Evolutionary conservation across 2,329 filamentous ascomycete species (phyloP).

Genomic region (Exophiala spinifera): DNA sequence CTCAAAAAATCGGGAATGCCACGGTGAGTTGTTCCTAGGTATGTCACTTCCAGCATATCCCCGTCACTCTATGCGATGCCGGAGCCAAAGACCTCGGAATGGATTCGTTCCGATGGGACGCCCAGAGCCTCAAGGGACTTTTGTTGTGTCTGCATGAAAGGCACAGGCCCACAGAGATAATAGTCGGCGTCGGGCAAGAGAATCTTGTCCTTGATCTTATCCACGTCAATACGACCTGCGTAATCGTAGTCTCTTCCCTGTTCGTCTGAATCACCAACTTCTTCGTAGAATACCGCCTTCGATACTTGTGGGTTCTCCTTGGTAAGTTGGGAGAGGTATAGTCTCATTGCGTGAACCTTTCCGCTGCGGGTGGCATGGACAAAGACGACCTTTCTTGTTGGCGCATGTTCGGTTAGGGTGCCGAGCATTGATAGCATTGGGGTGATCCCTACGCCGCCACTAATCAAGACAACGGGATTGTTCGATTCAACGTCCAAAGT

Average conservation of each 20-base stretch:
- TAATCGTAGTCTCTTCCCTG: constrained; percentile 58
- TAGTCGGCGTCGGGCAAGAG: constrained; percentile 61
- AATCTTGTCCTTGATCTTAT: constrained; percentile 50
- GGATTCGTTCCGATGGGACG: constrained; percentile 27
- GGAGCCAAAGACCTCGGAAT: constrained; percentile 33
- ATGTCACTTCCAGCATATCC: no score
- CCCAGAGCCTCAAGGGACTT: constrained; percentile 27
- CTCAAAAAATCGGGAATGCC: no score
- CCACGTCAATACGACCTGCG: constrained; percentile 58
- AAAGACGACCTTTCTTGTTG: constrained; percentile 24
- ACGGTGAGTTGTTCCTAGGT: no score
- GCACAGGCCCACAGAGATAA: constrained; percentile 67
- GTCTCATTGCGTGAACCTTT: constrained; percentile 26
- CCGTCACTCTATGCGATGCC: constrained; percentile 3
- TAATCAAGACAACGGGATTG: constrained; percentile 58
- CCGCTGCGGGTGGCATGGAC: constrained; percentile 26
- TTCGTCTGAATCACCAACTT: constrained; percentile 40
- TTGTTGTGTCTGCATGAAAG: constrained; percentile 58
- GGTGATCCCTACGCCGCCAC: constrained; percentile 59
- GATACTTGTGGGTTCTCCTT: constrained; percentile 20
- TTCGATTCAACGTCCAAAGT: constrained; percentile 44
- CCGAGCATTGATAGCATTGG: constrained; percentile 59
- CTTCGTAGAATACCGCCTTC: constrained; percentile 14
- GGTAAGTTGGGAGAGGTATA: constrained; percentile 20
- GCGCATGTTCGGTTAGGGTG: background rate